phyloP scores from a whole-genome alignment of 1,284 basidiomycete species.

The Microbotryum silenes-acaulis region DNA sequence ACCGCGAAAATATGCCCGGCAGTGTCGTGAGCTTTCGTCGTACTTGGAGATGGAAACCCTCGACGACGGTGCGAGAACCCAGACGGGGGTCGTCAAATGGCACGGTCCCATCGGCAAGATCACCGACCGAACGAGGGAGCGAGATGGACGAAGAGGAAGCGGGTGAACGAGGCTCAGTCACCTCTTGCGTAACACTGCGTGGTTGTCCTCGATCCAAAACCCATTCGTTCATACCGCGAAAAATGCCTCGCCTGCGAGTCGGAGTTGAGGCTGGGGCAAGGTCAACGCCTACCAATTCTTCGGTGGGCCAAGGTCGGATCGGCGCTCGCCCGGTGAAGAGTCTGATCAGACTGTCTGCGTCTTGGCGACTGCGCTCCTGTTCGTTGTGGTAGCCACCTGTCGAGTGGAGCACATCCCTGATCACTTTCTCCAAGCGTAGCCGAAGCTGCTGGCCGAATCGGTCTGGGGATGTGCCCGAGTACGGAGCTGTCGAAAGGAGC shows the following conservation, averaged over 20 bases:
- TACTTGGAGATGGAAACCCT: conserved; percentile 15
- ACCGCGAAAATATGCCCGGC: too few relatives aligned
- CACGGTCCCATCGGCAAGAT: neutral
- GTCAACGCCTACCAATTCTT: conserved; percentile 18
- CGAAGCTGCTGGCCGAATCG: too few relatives aligned
- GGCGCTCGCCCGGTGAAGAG: conserved; percentile 16
- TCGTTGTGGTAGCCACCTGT: too few relatives aligned
- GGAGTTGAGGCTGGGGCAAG: neutral
- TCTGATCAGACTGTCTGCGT: conserved; percentile 10
- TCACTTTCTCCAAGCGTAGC: too few relatives aligned
- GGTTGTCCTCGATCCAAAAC: conserved; percentile 3
- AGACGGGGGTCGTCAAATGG: neutral
- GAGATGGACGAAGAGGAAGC: too few relatives aligned
- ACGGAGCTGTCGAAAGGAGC: too few relatives aligned
- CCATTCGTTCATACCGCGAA: conserved; percentile 19
- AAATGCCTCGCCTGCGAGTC: conserved; percentile 4
- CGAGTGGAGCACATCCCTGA: too few relatives aligned
- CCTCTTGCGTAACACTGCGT: neutral
- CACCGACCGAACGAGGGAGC: neutral
- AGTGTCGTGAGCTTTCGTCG: neutral
- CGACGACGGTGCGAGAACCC: neutral
- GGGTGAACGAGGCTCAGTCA: too few relatives aligned
- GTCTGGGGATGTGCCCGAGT: too few relatives aligned
- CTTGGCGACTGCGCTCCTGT: too few relatives aligned
- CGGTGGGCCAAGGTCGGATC: conserved; percentile 18